phyloP scores from a whole-genome alignment of 2,329 filamentous ascomycete genomes.

The Venturia aucupariae region DNA sequence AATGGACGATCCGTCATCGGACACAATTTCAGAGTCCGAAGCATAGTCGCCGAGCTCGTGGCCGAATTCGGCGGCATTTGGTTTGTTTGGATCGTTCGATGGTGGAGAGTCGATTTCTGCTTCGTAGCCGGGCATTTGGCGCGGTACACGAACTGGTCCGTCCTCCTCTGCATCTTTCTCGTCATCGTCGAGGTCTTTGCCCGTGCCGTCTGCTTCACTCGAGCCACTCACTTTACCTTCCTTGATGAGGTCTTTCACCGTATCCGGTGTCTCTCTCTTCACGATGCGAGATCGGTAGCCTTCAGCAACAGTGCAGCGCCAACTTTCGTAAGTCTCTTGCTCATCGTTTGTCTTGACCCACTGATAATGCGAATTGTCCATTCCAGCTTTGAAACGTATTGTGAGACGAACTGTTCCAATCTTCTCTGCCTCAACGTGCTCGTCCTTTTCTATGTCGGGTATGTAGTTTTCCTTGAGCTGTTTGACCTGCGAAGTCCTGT shows the following conservation, averaged over 20 bases:
- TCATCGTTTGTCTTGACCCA: constrained; percentile 5
- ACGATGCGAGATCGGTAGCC: background rate
- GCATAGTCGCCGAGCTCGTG: constrained; percentile 1
- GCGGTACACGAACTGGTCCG: background rate
- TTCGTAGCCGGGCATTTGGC: background rate
- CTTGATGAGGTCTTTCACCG: background rate
- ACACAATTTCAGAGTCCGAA: background rate
- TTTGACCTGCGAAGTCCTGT: constrained; percentile 1
- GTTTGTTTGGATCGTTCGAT: background rate
- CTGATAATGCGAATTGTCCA: constrained; percentile 2
- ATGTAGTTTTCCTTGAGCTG: constrained; percentile 3
- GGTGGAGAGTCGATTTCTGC: background rate
- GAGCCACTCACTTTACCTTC: background rate
- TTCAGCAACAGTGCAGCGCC: background rate
- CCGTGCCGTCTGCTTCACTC: background rate
- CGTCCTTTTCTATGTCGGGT: background rate
- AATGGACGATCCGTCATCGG: background rate
- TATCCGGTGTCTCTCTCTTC: background rate
- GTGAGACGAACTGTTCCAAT: background rate
- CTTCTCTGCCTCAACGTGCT: background rate
- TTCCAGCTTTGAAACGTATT: background rate
- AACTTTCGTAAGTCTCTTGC: constrained; percentile 1
- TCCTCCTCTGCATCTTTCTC: background rate
- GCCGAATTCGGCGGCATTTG: background rate
- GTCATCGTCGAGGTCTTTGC: background rate